Base-by-base conservation (phyloP, 768 basidiomycete genomes). In the Tulasnella sp. region DNA sequence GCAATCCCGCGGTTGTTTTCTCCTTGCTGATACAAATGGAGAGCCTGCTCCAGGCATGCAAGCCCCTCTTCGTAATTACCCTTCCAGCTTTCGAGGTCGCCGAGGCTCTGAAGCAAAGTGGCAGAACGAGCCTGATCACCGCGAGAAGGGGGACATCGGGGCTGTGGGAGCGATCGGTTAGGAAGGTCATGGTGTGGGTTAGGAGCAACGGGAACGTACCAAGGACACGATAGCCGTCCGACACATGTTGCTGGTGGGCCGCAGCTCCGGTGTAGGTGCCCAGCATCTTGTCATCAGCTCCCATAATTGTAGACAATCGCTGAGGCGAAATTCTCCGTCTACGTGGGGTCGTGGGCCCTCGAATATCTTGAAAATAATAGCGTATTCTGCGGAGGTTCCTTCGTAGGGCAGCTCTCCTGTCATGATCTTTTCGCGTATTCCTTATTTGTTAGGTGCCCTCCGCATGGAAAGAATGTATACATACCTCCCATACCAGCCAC, bases 81-180 rank as follows among this genome's bases (percentile, higher is more conserved):
- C 28, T 31, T 69, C 64, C 64, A 69, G 64, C 64, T 69, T n/a
- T 69, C 64, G 5, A 69, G 64, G n/a, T 69, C 64, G 28, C 64
- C 64, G n/a, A 69, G 64, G 64, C 34, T 69, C 64, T 69, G 31
- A 4, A 69, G 28, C n/a, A 69, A 31, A 3, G n/a, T 7, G 16
- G 64, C 28, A 31, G 64, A 69, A 12, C 64, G 64, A 3, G 64
- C 34, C 4, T 69, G 64, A 18, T 28, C 64, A n/a, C 5, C n/a
- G 5, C 9, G 28, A 69, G 64, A 7, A 3, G 64, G 64, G n/a
- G 64, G 64, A 31, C 64, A 69, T 1, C 64, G 64, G 34, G 64
- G 64, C 64, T 69, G 50, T 3, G 20, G 11, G 24, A 5, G 3
- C 22, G 24, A 9, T 24, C 2, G 50, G 50, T 54, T 24, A 54